These are phyloP conservation scores for Sporothrix curviconia DNA, from an alignment of 2,329 filamentous ascomycete genomes.

Conservation along the genomic window DNA sequence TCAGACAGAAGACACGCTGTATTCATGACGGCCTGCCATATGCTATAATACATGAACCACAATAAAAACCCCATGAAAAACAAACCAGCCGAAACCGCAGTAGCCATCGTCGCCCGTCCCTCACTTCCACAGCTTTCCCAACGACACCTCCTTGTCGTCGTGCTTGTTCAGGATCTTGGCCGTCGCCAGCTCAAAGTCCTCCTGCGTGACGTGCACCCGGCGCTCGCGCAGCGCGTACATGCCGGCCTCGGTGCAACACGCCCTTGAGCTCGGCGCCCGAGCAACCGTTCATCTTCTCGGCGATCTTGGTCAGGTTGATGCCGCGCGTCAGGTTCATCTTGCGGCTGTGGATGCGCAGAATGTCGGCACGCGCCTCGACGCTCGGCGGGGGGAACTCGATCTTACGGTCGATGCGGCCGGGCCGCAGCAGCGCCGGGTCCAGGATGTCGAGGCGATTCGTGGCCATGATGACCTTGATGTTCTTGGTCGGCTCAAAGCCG, in stretches of 20 bases:
- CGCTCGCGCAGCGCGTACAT: conserved; percentile 97
- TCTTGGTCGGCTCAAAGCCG: conserved; percentile 98
- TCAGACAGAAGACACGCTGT: background rate
- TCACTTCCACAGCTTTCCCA: conserved; percentile 66
- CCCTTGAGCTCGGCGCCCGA: conserved; percentile 97
- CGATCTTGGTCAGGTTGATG: conserved; percentile 96
- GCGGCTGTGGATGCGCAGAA: conserved; percentile 91
- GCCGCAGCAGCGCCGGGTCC: conserved; percentile 86
- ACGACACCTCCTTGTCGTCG: conserved; percentile 86
- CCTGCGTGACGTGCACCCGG: conserved; percentile 95
- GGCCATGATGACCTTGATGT: conserved; percentile 99
- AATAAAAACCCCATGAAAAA: background rate
- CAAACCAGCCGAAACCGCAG: background rate
- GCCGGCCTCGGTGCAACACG: conserved; percentile 94
- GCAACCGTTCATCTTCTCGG: conserved; percentile 99
- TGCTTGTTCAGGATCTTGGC: conserved; percentile 99
- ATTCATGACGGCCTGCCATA: background rate
- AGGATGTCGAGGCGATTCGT: conserved; percentile 97
- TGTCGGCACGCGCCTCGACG: conserved; percentile 93
- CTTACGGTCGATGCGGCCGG: conserved; percentile 97
- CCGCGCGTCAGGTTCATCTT: conserved; percentile 98
- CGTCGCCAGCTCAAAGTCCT: conserved; percentile 96
- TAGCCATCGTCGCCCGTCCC: background rate
- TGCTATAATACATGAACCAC: conserved; percentile 7
- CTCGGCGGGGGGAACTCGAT: conserved; percentile 98